Base-by-base conservation (phyloP, 805 yeast genomes). In the Metschnikowia shivogae region DNA sequence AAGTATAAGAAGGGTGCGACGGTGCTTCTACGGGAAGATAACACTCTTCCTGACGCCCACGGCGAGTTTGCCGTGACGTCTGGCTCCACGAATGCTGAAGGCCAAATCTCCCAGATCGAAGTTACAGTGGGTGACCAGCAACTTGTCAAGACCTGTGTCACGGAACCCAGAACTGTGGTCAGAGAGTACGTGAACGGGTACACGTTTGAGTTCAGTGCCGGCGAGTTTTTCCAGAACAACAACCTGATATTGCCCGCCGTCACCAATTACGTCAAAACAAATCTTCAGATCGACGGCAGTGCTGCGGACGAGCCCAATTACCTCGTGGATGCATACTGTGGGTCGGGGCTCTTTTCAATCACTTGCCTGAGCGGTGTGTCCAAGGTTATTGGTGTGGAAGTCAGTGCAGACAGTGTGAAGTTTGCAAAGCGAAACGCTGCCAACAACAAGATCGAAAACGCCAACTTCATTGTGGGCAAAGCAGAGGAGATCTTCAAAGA, bases 301-400 rank as follows among this genome's bases (percentile, higher is more conserved):
- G 44, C 53, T 7, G 56, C 58, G 3, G 64, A 56, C 24, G 62
- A 61, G 43, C 64, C 64, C 27, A 78, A 80, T 57, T 89, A 82
- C 60, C 68, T 90, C 39, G 96, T 90, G 24, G 98, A 90, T 64
- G 95, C 97, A 0, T 90, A 90, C 68, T 90, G 98, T 73, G 98
- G 98, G 1, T 86, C 95, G 3, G 99, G 99, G 0, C 70, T 93
- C 35, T 93, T 93, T 65, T 86, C 95, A 49, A 83, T 93, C 46
- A 82, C 97, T 7, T 84, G 95, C 56, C 84, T 93, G 26, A 66
- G 76, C 19, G 83, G 86, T 13, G 95, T 90, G n/a, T 84, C 84
- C 36, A 76, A 77, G 56, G 96, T 89, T 3, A 78, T 89, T 50
- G 99, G 99, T 29, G 98, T 92, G 26, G 99, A 92, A 63, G 89